phyloP scores from a whole-genome alignment of 345 rosid species.

The Pelargonium nanum region DNA sequence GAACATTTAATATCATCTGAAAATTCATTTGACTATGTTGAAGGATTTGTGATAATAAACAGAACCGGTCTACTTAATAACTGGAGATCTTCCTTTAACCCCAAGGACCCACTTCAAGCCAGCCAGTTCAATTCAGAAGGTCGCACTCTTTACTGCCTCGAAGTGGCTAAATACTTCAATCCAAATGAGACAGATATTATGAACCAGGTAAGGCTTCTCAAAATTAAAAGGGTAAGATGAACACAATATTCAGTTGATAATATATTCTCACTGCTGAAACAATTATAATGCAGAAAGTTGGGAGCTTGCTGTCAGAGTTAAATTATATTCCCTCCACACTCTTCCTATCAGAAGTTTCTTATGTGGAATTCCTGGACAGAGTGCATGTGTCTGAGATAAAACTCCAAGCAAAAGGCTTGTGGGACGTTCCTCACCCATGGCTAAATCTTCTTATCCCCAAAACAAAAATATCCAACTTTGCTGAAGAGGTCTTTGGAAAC shows the following conservation, averaged over 20 bases:
- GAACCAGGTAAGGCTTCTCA: slow-evolving; percentile 38
- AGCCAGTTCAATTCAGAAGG: slow-evolving; percentile 68
- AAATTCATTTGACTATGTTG: slow-evolving; percentile 74
- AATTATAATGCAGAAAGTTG: slow-evolving; percentile 39
- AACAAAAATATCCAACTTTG: slow-evolving; percentile 45
- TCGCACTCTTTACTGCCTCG: slow-evolving; percentile 73
- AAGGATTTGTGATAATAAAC: slow-evolving; percentile 79
- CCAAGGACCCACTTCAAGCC: slow-evolving; percentile 58
- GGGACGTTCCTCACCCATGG: slow-evolving; percentile 99
- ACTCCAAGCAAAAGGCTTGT: slow-evolving; percentile 60
- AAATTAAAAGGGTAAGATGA: slow-evolving; percentile 2
- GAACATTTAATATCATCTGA: slow-evolving; percentile 53
- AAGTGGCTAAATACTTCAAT: slow-evolving; percentile 65
- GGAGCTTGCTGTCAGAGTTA: slow-evolving; percentile 48
- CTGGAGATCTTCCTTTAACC: slow-evolving; percentile 79
- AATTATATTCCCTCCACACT: slow-evolving; percentile 59
- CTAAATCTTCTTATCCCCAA: slow-evolving; percentile 72
- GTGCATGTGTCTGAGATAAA: slow-evolving; percentile 62
- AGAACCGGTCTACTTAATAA: slow-evolving; percentile 60
- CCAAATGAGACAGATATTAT: slow-evolving; percentile 30
- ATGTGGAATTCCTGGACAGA: slow-evolving; percentile 67
- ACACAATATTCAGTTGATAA: slow-evolving; percentile 1
- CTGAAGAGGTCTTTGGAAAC: slow-evolving; percentile 49
- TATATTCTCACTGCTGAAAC: slow-evolving; percentile 1
- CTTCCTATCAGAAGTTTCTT: slow-evolving; percentile 57